These are phyloP conservation scores for Mollisiaceae sp. DNA, from an alignment of 2,329 filamentous ascomycete genomes.

Conservation along the genomic window DNA sequence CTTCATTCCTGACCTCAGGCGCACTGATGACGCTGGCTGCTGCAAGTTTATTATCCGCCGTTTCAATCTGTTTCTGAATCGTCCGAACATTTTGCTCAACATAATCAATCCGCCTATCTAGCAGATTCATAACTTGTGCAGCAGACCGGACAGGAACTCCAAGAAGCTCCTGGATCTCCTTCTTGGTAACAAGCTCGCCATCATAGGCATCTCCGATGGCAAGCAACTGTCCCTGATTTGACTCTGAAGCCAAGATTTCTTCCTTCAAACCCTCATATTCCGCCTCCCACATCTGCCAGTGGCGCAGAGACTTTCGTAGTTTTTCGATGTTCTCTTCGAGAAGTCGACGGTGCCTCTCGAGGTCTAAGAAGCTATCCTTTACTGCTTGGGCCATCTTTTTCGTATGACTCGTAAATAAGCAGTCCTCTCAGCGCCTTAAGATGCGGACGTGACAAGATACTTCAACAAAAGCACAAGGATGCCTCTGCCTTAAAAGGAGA, in stretches of 20 bases:
- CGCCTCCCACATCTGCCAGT: slow-evolving; percentile 90
- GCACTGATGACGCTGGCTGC: slow-evolving; percentile 64
- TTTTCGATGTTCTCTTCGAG: slow-evolving; percentile 78
- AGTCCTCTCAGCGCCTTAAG: no score
- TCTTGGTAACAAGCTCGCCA: slow-evolving; percentile 66
- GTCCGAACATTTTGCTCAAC: slow-evolving; percentile 80
- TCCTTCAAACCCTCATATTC: slow-evolving; percentile 92
- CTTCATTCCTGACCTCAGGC: slow-evolving; percentile 67
- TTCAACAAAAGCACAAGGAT: no score
- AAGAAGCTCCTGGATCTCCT: slow-evolving; percentile 57
- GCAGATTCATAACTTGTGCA: slow-evolving; percentile 68
- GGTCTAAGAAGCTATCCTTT: slow-evolving; percentile 58
- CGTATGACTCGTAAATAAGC: neutral
- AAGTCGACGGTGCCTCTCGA: slow-evolving; percentile 75
- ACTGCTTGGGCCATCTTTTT: slow-evolving; percentile 37
- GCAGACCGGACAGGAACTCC: slow-evolving; percentile 51
- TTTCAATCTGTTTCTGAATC: slow-evolving; percentile 70
- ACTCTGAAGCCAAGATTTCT: slow-evolving; percentile 63
- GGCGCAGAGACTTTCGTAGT: slow-evolving; percentile 75
- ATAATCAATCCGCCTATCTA: slow-evolving; percentile 84
- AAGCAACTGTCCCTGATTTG: slow-evolving; percentile 51
- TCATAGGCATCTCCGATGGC: slow-evolving; percentile 58
- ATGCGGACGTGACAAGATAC: no score
- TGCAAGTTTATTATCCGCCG: slow-evolving; percentile 71
- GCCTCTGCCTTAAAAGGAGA: neutral